Conservation (phyloP, 768 basidiomycete species). For the Naganishia friedmannii region DNA sequence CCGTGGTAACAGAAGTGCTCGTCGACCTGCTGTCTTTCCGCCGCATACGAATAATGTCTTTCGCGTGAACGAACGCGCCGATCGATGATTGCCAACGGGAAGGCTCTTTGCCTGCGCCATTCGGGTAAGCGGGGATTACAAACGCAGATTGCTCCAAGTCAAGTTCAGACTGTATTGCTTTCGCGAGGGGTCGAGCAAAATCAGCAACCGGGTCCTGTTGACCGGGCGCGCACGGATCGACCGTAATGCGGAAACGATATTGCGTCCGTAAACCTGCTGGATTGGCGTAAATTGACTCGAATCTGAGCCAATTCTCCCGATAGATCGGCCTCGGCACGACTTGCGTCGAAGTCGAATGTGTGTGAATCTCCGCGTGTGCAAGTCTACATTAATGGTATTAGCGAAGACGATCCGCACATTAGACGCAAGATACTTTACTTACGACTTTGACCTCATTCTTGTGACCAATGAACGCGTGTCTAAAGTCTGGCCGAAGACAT, state of each 20-base stretch:
- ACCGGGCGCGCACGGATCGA: background rate
- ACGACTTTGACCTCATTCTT: background rate
- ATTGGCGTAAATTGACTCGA: background rate
- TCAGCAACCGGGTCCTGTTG: background rate
- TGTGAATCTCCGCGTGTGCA: slow-evolving; percentile 4
- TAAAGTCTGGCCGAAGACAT: background rate
- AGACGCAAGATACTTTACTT: background rate
- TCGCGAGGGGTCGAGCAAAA: background rate
- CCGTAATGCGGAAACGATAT: slow-evolving; percentile 6
- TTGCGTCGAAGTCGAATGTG: slow-evolving; percentile 1
- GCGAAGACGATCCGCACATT: background rate
- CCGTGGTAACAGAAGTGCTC: slow-evolving; percentile 2
- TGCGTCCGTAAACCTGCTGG: background rate
- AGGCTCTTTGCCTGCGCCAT: slow-evolving; percentile 11
- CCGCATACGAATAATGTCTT: slow-evolving; percentile 3
- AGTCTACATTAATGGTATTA: background rate
- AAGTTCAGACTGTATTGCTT: slow-evolving; percentile 7
- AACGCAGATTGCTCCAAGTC: slow-evolving; percentile 8
- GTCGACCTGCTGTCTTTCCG: slow-evolving; percentile 17
- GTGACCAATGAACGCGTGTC: background rate
- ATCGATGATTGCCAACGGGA: slow-evolving; percentile 15
- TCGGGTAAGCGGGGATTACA: background rate
- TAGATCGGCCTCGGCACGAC: slow-evolving; percentile 3
- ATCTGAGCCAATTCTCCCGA: slow-evolving; percentile 10
- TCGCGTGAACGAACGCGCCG: slow-evolving; percentile 11